These are phyloP conservation scores for Schizochytrium sp. DNA, from an alignment of 108 stramenopile species.

Conservation along the genomic window DNA sequence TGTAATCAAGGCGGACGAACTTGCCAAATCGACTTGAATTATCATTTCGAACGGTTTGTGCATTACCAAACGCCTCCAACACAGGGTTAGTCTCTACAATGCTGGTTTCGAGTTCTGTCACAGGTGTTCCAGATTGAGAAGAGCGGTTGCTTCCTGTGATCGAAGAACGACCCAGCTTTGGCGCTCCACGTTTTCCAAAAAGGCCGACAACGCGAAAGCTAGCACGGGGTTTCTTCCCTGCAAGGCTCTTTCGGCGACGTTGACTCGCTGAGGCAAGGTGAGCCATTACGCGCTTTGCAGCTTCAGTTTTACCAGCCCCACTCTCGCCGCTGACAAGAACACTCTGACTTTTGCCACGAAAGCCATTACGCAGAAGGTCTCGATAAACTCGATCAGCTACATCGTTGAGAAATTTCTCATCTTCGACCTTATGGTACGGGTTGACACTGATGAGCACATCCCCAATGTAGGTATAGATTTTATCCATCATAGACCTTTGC, in stretches of 20 bases:
- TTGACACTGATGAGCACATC: slow-evolving; percentile 70
- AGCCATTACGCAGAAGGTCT: slow-evolving; percentile 13
- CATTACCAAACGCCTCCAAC: slow-evolving; percentile 68
- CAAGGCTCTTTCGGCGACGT: slow-evolving; percentile 10
- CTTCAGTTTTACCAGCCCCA: slow-evolving; percentile 66
- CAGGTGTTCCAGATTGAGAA: neutral
- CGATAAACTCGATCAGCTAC: slow-evolving; percentile 64
- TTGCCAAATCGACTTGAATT: slow-evolving; percentile 69
- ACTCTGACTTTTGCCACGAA: slow-evolving; percentile 60
- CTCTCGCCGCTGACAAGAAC: slow-evolving; percentile 65
- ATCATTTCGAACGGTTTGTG: slow-evolving; percentile 63
- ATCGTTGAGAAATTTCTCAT: slow-evolving; percentile 63
- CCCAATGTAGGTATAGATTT: slow-evolving; percentile 72
- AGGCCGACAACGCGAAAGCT: slow-evolving; percentile 13
- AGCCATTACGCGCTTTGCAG: slow-evolving; percentile 58
- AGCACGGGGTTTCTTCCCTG: neutral
- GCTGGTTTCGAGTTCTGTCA: neutral
- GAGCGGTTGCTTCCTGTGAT: neutral
- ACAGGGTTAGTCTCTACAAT: slow-evolving; percentile 63
- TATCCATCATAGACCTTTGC: slow-evolving; percentile 64
- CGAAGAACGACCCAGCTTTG: neutral
- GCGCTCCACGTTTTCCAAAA: slow-evolving; percentile 49
- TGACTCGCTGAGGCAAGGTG: slow-evolving; percentile 52
- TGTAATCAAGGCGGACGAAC: slow-evolving; percentile 63
- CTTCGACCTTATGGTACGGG: slow-evolving; percentile 66